Conservation (phyloP, 768 basidiomycete species). For the Suillus subaureus region DNA sequence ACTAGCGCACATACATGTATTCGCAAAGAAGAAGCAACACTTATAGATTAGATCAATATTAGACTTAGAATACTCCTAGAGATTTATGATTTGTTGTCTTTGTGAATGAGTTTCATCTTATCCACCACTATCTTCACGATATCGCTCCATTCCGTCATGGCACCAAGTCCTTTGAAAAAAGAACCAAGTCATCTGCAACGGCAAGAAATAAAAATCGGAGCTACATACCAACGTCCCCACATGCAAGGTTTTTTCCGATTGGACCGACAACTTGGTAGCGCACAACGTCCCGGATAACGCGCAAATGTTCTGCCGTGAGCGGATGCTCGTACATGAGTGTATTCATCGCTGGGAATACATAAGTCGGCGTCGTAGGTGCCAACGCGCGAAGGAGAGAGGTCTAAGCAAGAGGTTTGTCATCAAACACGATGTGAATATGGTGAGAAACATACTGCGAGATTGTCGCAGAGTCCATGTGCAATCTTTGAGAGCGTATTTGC, state of each 20-base stretch:
- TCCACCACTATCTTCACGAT: slow-evolving; percentile 76
- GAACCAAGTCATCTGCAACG: not conserved
- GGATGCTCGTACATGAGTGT: slow-evolving; percentile 98
- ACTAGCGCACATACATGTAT: slow-evolving; percentile 86
- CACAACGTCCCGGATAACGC: slow-evolving; percentile 71
- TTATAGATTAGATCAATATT: not conserved
- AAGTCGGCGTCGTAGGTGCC: slow-evolving; percentile 82
- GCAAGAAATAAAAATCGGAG: not conserved
- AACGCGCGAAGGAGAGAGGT: slow-evolving; percentile 85
- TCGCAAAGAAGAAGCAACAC: slow-evolving; percentile 57
- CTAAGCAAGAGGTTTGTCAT: slow-evolving; percentile 32
- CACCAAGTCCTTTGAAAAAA: not conserved
- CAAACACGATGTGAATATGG: not conserved
- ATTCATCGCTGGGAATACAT: slow-evolving; percentile 98
- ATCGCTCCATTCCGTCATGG: slow-evolving; percentile 93
- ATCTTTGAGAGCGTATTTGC: slow-evolving; percentile 99
- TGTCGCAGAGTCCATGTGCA: slow-evolving; percentile 86
- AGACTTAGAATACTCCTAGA: not conserved
- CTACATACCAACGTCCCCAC: slow-evolving; percentile 83
- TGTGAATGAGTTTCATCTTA: slow-evolving; percentile 37
- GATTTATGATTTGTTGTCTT: not conserved
- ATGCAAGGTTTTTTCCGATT: slow-evolving; percentile 85
- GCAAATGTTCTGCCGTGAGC: slow-evolving; percentile 82
- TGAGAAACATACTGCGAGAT: slow-evolving; percentile 60
- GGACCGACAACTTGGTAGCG: slow-evolving; percentile 85